Conservation (phyloP, 1,284 basidiomycete species). For the Moesziomyces sp. region DNA sequence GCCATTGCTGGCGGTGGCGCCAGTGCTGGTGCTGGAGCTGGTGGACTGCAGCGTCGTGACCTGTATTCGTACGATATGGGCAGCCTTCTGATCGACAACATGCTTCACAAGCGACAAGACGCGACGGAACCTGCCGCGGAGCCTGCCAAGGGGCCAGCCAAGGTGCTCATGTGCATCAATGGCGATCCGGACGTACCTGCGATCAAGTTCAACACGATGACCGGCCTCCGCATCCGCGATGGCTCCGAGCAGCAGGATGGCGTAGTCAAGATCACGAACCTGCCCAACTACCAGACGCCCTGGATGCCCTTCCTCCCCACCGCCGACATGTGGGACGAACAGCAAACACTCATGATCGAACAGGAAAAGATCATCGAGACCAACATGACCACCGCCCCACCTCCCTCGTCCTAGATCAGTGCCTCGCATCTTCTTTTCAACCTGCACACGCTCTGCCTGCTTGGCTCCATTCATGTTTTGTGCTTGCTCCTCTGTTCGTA, state of each 20-base stretch:
- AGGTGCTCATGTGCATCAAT: constrained; percentile 46
- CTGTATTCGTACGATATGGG: not conserved
- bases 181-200: constrained; percentile 28
- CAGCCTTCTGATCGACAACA: not conserved
- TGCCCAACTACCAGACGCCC: constrained; percentile 35
- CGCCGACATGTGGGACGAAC: constrained; percentile 36
- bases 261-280: constrained; percentile 32
- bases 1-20: constrained; percentile 6
- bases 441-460: too few species aligned
- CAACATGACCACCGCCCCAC: constrained; percentile 17
- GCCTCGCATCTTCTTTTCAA: too few species aligned
- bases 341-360: constrained; percentile 34
- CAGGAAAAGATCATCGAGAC: constrained; percentile 36
- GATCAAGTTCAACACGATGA: constrained; percentile 46
- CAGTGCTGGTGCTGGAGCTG: not conserved
- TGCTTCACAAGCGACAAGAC: constrained; percentile 18
- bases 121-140: not conserved
- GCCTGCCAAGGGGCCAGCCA: constrained; percentile 1
- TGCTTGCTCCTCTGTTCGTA: too few species aligned
- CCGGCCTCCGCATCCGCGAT: constrained; percentile 35
- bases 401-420: constrained; percentile 2
- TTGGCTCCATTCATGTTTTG: too few species aligned
- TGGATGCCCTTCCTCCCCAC: constrained; percentile 52
- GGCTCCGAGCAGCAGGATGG: constrained; percentile 11
- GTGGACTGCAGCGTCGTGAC: constrained; percentile 2